These are phyloP conservation scores for Irpex rosettiformis DNA, from an alignment of 1,284 basidiomycete species.

Conservation along the genomic window DNA sequence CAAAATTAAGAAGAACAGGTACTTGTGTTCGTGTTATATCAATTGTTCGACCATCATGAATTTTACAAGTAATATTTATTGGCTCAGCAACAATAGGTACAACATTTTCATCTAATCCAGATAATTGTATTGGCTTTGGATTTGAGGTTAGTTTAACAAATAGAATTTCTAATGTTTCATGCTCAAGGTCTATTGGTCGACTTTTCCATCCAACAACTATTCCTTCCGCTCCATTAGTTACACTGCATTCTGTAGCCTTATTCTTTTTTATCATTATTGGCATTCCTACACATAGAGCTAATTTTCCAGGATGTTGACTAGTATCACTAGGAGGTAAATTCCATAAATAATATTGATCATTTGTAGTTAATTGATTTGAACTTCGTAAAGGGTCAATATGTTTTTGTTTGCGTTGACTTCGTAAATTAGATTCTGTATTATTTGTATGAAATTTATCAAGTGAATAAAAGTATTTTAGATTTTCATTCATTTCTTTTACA, in stretches of 20 bases:
- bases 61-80: slow-evolving; percentile 13
- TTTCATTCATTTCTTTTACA: slow-evolving; percentile 27
- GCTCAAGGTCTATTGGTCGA: not conserved
- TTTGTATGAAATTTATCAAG: slow-evolving; percentile 19
- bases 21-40: slow-evolving; percentile 25
- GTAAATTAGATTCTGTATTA: not conserved
- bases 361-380: slow-evolving; percentile 8
- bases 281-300: slow-evolving; percentile 35
- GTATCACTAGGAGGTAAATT: slow-evolving; percentile 19
- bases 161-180: slow-evolving; percentile 28
- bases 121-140: slow-evolving; percentile 26
- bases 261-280: slow-evolving; percentile 37
- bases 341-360: slow-evolving; percentile 28
- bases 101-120: slow-evolving; percentile 34
- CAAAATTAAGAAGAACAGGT: too few species aligned
- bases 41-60: slow-evolving; percentile 27
- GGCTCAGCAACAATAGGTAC: slow-evolving; percentile 29
- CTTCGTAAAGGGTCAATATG: slow-evolving; percentile 3
- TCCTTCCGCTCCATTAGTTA: slow-evolving; percentile 40
- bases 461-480: slow-evolving; percentile 27
- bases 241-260: slow-evolving; percentile 34
- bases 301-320: slow-evolving; percentile 23
- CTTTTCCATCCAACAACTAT: slow-evolving; percentile 31
- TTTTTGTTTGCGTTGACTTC: not conserved
- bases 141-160: slow-evolving; percentile 34